These are phyloP conservation scores for Tulasnella sp. DNA, from an alignment of 768 basidiomycete genomes.

Conservation along the genomic window DNA sequence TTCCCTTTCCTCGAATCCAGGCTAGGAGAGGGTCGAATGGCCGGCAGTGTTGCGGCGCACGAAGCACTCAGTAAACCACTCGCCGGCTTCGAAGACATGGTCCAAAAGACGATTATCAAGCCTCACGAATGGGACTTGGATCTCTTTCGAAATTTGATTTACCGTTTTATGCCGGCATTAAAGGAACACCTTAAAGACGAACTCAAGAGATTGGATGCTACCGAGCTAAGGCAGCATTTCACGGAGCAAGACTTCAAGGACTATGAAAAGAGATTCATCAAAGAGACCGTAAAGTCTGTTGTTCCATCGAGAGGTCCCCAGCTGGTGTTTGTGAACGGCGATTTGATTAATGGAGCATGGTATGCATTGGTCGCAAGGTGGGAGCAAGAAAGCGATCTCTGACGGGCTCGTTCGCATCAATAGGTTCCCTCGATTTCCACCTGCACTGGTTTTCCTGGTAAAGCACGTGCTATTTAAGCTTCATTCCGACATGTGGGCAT, in stretches of 20 bases:
- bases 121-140: neutral
- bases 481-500: conserved; percentile 6
- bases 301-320: neutral
- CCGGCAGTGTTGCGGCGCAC: neutral
- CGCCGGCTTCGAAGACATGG: neutral
- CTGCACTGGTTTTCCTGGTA: neutral
- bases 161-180: neutral
- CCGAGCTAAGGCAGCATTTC: neutral
- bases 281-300: neutral
- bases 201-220: neutral
- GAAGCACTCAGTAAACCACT: neutral
- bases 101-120: neutral
- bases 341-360: neutral
- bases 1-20: conserved; percentile 8
- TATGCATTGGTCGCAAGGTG: neutral
- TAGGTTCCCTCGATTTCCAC: neutral
- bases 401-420: neutral
- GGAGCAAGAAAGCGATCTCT: neutral
- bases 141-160: neutral
- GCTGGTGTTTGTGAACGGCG: conserved; percentile 10
- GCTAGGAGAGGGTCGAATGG: conserved; percentile 10
- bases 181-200: conserved; percentile 13
- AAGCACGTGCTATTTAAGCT: conserved; percentile 7
- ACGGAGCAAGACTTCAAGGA: neutral
- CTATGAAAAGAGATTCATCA: neutral